These are phyloP conservation scores for Tolypocladium capitatum DNA, from an alignment of 2,329 filamentous ascomycete genomes.

Conservation along the genomic window DNA sequence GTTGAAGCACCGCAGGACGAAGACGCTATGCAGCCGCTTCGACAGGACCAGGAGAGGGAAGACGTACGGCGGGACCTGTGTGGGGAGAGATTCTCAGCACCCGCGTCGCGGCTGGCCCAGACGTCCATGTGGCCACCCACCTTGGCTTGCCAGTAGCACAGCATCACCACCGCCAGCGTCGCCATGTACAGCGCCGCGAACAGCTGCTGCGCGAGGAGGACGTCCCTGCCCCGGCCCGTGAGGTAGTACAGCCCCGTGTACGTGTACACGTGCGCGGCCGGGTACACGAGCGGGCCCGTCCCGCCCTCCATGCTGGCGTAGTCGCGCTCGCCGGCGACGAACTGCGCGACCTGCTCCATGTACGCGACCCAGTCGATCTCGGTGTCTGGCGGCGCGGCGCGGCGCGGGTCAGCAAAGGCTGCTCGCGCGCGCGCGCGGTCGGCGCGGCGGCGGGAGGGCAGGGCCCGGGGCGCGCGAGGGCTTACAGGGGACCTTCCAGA, in stretches of 20 bases:
- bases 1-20: slow-evolving; percentile 86
- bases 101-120: neutral
- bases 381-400: slow-evolving; percentile 46
- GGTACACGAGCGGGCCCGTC: slow-evolving; percentile 91
- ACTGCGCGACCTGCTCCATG: slow-evolving; percentile 82
- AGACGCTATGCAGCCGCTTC: slow-evolving; percentile 88
- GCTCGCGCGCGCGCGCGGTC: too few species aligned
- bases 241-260: slow-evolving; percentile 69
- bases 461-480: neutral
- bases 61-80: slow-evolving; percentile 69
- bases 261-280: slow-evolving; percentile 83
- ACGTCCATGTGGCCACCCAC: slow-evolving; percentile 24
- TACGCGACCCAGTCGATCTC: slow-evolving; percentile 98
- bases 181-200: slow-evolving; percentile 71
- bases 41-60: slow-evolving; percentile 77
- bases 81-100: neutral
- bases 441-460: too few species aligned
- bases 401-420: neutral
- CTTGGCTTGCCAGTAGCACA: slow-evolving; percentile 64
- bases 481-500: slow-evolving; percentile 76
- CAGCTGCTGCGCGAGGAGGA: slow-evolving; percentile 67
- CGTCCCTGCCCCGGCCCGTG: slow-evolving; percentile 63
- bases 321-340: slow-evolving; percentile 71
- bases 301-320: slow-evolving; percentile 76
- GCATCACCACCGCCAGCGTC: slow-evolving; percentile 64